Base-by-base conservation (phyloP, 768 basidiomycete species). In the Mycena venus region DNA sequence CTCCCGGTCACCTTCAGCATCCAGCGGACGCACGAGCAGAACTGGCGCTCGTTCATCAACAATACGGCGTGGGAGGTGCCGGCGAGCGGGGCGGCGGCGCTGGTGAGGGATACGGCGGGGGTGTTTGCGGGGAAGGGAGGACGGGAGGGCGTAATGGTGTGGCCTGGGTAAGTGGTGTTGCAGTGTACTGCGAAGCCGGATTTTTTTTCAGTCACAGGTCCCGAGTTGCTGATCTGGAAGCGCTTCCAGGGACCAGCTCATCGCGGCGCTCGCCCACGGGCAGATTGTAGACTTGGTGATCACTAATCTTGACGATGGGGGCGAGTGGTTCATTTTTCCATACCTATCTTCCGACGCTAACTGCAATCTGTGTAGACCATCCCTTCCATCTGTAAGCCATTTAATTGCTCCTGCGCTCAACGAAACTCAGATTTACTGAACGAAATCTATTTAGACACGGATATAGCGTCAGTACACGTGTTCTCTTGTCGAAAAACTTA, bases 31-130 rank as follows among this genome's bases (percentile, higher is more conserved):
- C 73, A 70, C 40, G 34, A 42, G 49, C 69, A 40, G 42, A 71
- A 70, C 38, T 77, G 72, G 75, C 69, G 75, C 51, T 64, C 72
- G 19, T 76, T 76, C 63, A 62, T 76, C 4, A 76, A 76, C n/a
- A 69, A 55, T 12, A 74, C 75, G 65, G 63, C 72, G n/a, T n/a
- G n/a, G 75, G 75, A 73, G 68, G 11, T 74, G n/a, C 53, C 47
- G 38, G 12, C 31, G 21, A 5, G 27, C 25, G 65, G 72, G 9
- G 61, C 66, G 56, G 62, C 75, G 56, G 53, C 63, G 17, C 29
- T 64, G 6, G 68, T 76, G 2, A 4, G 15, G 14, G 68, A 66
- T 23, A 21, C 44, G 1, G 72, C 68, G 12, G 34, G 67, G 3
- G 25, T 38, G 1, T 40, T 10, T 3, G 56, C 12, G 25, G 38